phyloP scores from a whole-genome alignment of 768 basidiomycete genomes.

The Asterophora parasitica region DNA sequence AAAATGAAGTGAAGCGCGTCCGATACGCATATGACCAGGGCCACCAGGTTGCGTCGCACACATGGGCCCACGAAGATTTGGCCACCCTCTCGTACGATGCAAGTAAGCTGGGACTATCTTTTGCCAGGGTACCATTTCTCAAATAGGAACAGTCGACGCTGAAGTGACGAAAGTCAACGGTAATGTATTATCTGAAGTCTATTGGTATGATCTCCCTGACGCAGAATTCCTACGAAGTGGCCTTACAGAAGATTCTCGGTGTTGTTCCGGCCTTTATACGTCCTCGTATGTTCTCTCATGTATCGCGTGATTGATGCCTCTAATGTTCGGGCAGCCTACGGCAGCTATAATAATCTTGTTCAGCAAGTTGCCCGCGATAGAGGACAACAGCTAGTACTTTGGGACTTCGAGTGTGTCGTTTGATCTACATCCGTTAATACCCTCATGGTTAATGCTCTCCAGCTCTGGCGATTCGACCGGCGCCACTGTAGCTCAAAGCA shows the following conservation, averaged over 20 bases:
- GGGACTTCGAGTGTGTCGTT: conserved; percentile 35
- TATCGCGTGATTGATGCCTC: not conserved
- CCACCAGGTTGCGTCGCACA: conserved; percentile 42
- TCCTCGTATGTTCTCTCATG: conserved; percentile 29
- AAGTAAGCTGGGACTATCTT: conserved; percentile 22
- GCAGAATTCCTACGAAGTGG: conserved; percentile 23
- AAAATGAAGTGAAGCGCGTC: conserved; percentile 25
- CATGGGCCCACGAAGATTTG: conserved; percentile 38
- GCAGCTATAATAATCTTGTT: conserved; percentile 36
- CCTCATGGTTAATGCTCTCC: not conserved
- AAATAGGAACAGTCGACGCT: conserved; percentile 31
- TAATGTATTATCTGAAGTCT: conserved; percentile 15
- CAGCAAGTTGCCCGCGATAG: conserved; percentile 25
- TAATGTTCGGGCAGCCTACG: conserved; percentile 29
- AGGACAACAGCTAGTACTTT: conserved; percentile 28
- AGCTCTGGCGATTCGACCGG: conserved; percentile 29
- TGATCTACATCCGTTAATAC: not conserved
- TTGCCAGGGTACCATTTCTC: not conserved
- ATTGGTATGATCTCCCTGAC: not conserved
- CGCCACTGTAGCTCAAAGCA: conserved; percentile 18
- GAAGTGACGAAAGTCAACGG: conserved; percentile 42
- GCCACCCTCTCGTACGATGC: conserved; percentile 33
- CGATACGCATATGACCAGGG: conserved; percentile 33
- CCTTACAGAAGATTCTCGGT: conserved; percentile 37
- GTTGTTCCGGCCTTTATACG: conserved; percentile 43